phyloP scores from a whole-genome alignment of 257 asterid species.

The Nicotiana obtusifolia region DNA sequence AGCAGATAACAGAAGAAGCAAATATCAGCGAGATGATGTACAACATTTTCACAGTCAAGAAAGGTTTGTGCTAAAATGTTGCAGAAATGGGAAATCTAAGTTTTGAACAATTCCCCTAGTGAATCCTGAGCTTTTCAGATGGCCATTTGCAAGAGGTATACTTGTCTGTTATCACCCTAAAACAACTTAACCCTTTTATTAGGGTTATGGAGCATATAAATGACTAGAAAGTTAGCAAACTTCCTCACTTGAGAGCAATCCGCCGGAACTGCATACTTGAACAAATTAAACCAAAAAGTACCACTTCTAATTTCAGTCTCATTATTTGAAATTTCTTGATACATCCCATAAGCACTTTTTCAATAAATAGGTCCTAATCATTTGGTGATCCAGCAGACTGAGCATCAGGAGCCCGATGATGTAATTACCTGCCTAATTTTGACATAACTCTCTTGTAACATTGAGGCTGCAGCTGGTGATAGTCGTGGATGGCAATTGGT shows the following conservation, averaged over 20 bases:
- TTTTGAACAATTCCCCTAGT: neutral
- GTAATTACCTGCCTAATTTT: constrained; percentile 83
- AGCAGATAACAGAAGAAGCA: constrained; percentile 12
- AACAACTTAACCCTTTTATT: too few relatives aligned
- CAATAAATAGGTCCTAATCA: too few relatives aligned
- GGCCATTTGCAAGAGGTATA: too few relatives aligned
- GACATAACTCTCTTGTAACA: constrained; percentile 79
- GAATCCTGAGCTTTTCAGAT: too few relatives aligned
- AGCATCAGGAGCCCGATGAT: neutral
- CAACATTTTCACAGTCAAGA: neutral
- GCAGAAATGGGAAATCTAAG: neutral
- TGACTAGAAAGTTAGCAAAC: too few relatives aligned
- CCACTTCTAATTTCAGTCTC: neutral
- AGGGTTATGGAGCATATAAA: too few relatives aligned
- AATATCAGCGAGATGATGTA: neutral
- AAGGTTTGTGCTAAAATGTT: neutral
- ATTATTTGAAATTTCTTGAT: neutral
- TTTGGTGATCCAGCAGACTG: neutral
- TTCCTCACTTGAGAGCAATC: too few relatives aligned
- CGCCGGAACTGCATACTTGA: too few relatives aligned
- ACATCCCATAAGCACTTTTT: too few relatives aligned
- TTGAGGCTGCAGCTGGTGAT: constrained; percentile 86
- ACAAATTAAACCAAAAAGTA: too few relatives aligned
- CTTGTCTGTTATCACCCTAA: too few relatives aligned
- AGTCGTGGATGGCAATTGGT: constrained; percentile 86